Percentiles rank a stretch among this genome's conserved stretches.
Evolutionary conservation across 805 yeast species (phyloP).

Genomic region (Metschnikowia koreensis): DNA sequence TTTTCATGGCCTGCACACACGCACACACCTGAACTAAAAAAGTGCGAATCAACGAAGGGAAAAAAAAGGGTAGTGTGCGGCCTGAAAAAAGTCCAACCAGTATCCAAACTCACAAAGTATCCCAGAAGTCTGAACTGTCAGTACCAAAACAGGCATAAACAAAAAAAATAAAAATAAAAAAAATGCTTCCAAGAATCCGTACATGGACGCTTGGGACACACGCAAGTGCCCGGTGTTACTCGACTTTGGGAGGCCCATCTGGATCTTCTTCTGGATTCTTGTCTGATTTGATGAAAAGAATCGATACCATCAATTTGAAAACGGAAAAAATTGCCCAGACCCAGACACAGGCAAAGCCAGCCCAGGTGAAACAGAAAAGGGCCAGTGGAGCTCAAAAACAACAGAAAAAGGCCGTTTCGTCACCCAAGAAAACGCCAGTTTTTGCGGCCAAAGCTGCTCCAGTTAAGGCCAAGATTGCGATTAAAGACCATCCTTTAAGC

Average conservation of each 20-base stretch:
- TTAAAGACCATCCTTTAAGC: slow-evolving; percentile 21
- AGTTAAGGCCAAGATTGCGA: slow-evolving; percentile 8
- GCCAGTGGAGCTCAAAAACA: neutral
- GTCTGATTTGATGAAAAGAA: slow-evolving; percentile 37
- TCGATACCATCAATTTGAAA: slow-evolving; percentile 30
- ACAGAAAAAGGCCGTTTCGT: neutral
- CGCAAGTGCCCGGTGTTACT: slow-evolving; percentile 9
- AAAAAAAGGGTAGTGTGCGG: neutral
- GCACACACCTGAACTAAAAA: neutral
- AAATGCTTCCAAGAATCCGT: slow-evolving; percentile 15
- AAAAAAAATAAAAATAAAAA: too few relatives aligned
- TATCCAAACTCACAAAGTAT: neutral
- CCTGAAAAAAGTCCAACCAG: neutral
- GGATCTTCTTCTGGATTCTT: slow-evolving; percentile 21
- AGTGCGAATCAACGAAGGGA: neutral
- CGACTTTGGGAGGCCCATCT: slow-evolving; percentile 8
- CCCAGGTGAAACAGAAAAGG: neutral
- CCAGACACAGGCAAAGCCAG: neutral
- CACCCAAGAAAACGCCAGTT: neutral
- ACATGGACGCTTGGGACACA: slow-evolving; percentile 5
- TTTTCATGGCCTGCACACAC: neutral
- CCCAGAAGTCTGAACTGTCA: neutral
- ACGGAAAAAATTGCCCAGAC: slow-evolving; percentile 8
- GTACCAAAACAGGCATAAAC: neutral
- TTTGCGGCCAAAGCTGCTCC: neutral